Evolutionary conservation across 164 flowering plant species (phyloP).

Genomic region (Brasenia schreberi): DNA sequence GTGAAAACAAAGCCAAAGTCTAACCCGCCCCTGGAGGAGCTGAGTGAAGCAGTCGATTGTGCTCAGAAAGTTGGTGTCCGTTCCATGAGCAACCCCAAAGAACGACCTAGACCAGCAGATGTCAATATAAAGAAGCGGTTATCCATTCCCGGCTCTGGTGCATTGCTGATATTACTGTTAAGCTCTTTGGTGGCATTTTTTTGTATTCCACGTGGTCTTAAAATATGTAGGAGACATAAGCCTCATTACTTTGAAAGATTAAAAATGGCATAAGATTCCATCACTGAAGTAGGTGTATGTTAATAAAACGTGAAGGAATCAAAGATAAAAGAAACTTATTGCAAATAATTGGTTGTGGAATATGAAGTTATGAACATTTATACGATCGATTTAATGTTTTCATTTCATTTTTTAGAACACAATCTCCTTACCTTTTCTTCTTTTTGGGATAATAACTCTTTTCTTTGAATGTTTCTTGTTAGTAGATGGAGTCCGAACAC

Average conservation of each 20-base stretch:
- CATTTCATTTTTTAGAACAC: too few species aligned
- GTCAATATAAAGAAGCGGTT: conserved; percentile 49
- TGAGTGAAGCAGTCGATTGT: conserved; percentile 38
- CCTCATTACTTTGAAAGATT: too few species aligned
- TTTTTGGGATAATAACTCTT: too few species aligned
- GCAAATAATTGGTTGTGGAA: too few species aligned
- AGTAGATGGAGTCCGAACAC: not conserved
- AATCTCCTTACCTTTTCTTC: too few species aligned
- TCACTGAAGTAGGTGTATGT: not conserved
- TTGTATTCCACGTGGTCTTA: not conserved
- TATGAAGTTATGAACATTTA: too few species aligned
- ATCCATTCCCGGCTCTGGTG: conserved; percentile 66
- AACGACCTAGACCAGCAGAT: conserved; percentile 40
- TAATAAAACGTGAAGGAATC: not conserved
- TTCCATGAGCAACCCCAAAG: conserved; percentile 82
- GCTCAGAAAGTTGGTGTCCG: conserved; percentile 27
- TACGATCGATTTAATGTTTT: too few species aligned
- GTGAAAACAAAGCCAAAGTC: conserved; percentile 30
- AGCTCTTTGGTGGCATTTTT: not conserved
- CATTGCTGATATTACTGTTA: conserved; percentile 6
- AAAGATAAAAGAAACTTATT: not conserved
- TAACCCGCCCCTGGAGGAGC: conserved; percentile 22
- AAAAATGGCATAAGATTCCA: not conserved
- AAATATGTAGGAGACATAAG: not conserved
- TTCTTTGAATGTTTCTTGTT: not conserved